Percentiles rank a stretch among this genome's conserved stretches.
Evolutionary conservation across 2,329 filamentous ascomycete species (phyloP).

Genomic region (Thelonectria discophora): DNA sequence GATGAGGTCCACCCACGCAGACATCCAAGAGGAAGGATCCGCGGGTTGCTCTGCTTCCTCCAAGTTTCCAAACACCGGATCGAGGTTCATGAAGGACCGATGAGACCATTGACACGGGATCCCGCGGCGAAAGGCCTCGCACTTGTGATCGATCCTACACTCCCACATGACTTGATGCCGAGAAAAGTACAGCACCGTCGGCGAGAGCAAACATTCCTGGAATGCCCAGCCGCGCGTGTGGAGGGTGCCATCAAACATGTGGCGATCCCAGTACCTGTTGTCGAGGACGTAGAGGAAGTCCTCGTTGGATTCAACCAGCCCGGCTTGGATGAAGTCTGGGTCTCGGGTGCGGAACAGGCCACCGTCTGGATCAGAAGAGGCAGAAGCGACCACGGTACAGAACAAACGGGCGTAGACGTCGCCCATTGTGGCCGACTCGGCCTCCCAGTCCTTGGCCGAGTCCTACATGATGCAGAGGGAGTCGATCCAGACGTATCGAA

Average conservation of each 20-base stretch:
- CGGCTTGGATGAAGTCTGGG: background rate
- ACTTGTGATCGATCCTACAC: background rate
- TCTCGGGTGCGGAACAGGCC: slow-evolving; percentile 1
- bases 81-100: background rate
- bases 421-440: slow-evolving; percentile 1
- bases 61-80: background rate
- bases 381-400: slow-evolving; percentile 2
- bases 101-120: background rate
- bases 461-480: slow-evolving; percentile 4
- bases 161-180: slow-evolving; percentile 7
- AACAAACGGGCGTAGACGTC: background rate
- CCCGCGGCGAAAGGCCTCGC: background rate
- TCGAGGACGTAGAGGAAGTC: background rate
- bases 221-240: background rate
- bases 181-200: background rate
- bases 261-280: background rate
- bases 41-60: background rate
- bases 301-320: background rate
- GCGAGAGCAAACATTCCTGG: background rate
- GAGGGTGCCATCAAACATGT: background rate
- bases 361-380: background rate
- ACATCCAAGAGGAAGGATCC: background rate
- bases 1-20: background rate
- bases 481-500: slow-evolving; percentile 3
- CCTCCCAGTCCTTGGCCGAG: slow-evolving; percentile 1